phyloP scores from a whole-genome alignment of 176 grass and related monocot species.

The Tillandsia leiboldiana region DNA sequence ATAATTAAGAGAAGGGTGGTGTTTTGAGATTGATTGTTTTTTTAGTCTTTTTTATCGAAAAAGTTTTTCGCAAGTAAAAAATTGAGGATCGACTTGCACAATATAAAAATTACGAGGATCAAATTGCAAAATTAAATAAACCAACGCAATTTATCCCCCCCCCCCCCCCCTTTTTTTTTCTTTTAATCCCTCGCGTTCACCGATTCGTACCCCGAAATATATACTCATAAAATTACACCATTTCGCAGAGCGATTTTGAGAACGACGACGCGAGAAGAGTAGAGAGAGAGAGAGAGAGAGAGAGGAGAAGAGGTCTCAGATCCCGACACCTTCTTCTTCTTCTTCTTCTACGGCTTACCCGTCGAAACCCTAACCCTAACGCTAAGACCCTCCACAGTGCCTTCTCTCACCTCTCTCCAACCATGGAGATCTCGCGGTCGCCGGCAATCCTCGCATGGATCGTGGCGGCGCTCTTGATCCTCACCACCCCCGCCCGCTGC shows the following conservation, averaged over 20 bases:
- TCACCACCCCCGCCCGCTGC: slow-evolving; percentile 28
- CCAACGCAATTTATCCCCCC: no score
- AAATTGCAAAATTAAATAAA: no score
- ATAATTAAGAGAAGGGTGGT: no score
- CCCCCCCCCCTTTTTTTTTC: no score
- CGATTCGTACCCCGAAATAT: not conserved
- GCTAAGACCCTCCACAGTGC: not conserved
- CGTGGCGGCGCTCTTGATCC: slow-evolving; percentile 25
- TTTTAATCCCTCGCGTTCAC: not conserved
- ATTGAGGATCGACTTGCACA: no score
- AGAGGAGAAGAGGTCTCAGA: not conserved
- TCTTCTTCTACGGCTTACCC: not conserved
- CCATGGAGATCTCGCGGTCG: slow-evolving; percentile 36
- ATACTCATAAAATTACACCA: not conserved
- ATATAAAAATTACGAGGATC: no score
- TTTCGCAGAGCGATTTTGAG: not conserved
- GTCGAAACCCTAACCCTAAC: not conserved
- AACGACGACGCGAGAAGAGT: not conserved
- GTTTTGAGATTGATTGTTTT: no score
- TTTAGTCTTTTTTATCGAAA: no score
- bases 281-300: not conserved
- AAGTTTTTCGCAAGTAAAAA: no score
- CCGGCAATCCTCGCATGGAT: slow-evolving; percentile 15
- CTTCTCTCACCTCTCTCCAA: not conserved
- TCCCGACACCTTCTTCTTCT: not conserved